Evolutionary conservation across 371 early-diverging fungal species (phyloP).

Genomic region (Saksenaea vasiformis): DNA sequence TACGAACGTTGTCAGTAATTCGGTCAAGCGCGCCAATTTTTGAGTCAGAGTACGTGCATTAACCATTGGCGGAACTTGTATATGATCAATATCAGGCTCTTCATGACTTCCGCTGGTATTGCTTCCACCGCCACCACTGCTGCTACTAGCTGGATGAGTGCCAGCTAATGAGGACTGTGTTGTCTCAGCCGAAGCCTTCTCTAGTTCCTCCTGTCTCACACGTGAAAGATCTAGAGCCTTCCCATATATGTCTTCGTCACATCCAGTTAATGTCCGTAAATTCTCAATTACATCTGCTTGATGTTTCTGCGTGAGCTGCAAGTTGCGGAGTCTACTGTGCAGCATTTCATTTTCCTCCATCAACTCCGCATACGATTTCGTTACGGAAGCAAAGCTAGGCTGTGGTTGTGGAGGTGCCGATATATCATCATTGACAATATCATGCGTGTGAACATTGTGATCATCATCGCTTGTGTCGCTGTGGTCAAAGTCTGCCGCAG

Average conservation of each 20-base stretch:
- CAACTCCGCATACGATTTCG: slow-evolving; percentile 48
- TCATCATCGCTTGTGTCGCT: slow-evolving; percentile 37
- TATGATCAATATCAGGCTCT: background rate
- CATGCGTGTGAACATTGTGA: slow-evolving; percentile 21
- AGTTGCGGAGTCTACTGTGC: slow-evolving; percentile 37
- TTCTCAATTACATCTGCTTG: slow-evolving; percentile 45
- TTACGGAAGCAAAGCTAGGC: slow-evolving; percentile 47
- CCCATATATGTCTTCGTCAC: slow-evolving; percentile 37
- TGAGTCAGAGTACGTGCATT: slow-evolving; percentile 42
- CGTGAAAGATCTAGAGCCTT: slow-evolving; percentile 39
- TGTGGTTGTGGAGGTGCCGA: slow-evolving; percentile 56
- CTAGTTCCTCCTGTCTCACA: slow-evolving; percentile 19
- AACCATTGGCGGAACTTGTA: slow-evolving; percentile 16
- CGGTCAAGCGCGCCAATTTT: slow-evolving; percentile 37
- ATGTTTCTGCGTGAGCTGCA: slow-evolving; percentile 43
- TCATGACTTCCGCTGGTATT: background rate
- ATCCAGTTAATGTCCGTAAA: slow-evolving; percentile 35
- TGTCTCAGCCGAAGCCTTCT: background rate
- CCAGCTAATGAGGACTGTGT: background rate
- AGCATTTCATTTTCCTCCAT: slow-evolving; percentile 54
- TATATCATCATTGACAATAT: slow-evolving; percentile 48
- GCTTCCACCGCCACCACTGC: background rate
- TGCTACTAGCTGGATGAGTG: background rate
- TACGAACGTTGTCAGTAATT: slow-evolving; percentile 34
- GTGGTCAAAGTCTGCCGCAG: slow-evolving; percentile 44